These are phyloP conservation scores for Urochloa ruziziensis DNA, from an alignment of 176 grass and related monocot species.

Conservation along the genomic window DNA sequence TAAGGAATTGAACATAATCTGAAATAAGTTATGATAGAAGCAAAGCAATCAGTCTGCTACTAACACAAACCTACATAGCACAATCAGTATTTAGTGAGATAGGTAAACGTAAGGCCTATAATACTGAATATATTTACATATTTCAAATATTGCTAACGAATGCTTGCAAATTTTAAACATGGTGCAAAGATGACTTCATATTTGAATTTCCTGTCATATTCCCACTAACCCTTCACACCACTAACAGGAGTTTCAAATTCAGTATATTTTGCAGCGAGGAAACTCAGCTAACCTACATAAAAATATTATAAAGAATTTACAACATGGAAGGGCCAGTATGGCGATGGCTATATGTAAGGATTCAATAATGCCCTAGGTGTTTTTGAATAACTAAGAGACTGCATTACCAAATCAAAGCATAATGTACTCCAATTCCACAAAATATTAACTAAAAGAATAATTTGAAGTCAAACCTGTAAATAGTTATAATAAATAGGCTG, in stretches of 20 bases:
- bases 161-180: background rate
- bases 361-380: background rate
- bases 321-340: background rate
- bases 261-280: background rate
- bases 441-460: conserved; percentile 19
- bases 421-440: background rate
- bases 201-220: background rate
- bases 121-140: background rate
- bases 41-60: background rate
- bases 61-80: background rate
- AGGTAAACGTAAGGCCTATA: background rate
- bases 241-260: background rate
- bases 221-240: background rate
- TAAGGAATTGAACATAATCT: background rate
- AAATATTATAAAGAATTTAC: background rate
- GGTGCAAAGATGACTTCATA: background rate
- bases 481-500: conserved; percentile 84
- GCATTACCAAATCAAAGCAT: conserved; percentile 3
- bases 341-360: background rate
- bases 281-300: background rate
- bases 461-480: conserved; percentile 69
- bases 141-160: background rate
- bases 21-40: background rate
- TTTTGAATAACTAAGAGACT: background rate
- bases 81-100: background rate